Conservation (phyloP, 2,329 filamentous ascomycete genomes). For the Aspergillus proliferans region DNA sequence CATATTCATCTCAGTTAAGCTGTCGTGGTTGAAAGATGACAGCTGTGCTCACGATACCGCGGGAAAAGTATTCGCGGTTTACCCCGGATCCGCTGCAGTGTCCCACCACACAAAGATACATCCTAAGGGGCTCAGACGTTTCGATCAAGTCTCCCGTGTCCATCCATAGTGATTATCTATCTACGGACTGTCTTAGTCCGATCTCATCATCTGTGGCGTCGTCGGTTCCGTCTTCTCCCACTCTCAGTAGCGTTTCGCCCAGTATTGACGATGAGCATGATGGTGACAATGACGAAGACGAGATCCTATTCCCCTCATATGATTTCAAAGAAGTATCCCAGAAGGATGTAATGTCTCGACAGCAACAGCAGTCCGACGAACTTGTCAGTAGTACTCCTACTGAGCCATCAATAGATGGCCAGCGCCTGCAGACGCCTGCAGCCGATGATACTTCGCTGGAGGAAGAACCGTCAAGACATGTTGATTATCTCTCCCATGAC, state of each 20-base stretch:
- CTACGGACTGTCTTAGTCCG: constrained; percentile 18
- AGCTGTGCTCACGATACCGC: constrained; percentile 26
- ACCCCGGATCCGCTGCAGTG: constrained; percentile 26
- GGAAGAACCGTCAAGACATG: constrained; percentile 72
- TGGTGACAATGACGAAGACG: constrained; percentile 24
- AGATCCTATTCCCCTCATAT: constrained; percentile 40
- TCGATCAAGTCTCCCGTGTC: constrained; percentile 21
- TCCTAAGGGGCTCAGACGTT: constrained; percentile 18
- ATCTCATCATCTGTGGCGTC: constrained; percentile 29
- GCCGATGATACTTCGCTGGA: constrained; percentile 75
- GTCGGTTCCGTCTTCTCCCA: constrained; percentile 33
- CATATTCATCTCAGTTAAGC: not conserved
- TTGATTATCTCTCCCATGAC: constrained; percentile 91
- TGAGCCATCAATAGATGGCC: constrained; percentile 38
- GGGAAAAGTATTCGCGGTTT: constrained; percentile 26
- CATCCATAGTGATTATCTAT: constrained; percentile 13
- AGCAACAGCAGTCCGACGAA: constrained; percentile 12
- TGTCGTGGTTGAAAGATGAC: constrained; percentile 25
- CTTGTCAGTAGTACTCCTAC: constrained; percentile 16
- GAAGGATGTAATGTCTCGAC: constrained; percentile 21
- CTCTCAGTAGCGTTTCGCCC: constrained; percentile 33
- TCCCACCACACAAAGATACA: constrained; percentile 28
- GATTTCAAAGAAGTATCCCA: constrained; percentile 43
- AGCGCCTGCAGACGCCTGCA: constrained; percentile 54
- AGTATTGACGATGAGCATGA: constrained; percentile 20